These are phyloP conservation scores for Arabidopsis thaliana DNA, from an alignment of 345 rosid species.

Conservation along the genomic window TAIR10.1 NC_003070.9:24702001-24702500, in stretches of 20 bases:
- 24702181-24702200: not conserved
- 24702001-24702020: conserved; percentile 56
- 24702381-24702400: conserved; percentile 53
- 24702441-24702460: not conserved
- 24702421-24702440: conserved; percentile 21
- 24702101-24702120: no score
- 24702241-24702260: conserved; percentile 57
- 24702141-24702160: no score
- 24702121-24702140: no score
- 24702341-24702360: not conserved
- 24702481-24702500: no score
- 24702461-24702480: no score
- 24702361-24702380: not conserved
- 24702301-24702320: not conserved
- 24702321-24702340: not conserved
- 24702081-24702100: not conserved
- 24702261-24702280: conserved; percentile 49
- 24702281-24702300: conserved; percentile 52
- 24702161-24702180: not conserved
- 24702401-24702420: conserved; percentile 45
- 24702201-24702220: not conserved
- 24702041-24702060: conserved; percentile 51
- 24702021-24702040: conserved; percentile 50
- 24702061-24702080: not conserved
- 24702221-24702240: conserved; percentile 60